Evolutionary conservation across 768 basidiomycete genomes (phyloP), one percentile per base, ranked within the genome.

Genomic region (Suillus subalutaceus): DNA sequence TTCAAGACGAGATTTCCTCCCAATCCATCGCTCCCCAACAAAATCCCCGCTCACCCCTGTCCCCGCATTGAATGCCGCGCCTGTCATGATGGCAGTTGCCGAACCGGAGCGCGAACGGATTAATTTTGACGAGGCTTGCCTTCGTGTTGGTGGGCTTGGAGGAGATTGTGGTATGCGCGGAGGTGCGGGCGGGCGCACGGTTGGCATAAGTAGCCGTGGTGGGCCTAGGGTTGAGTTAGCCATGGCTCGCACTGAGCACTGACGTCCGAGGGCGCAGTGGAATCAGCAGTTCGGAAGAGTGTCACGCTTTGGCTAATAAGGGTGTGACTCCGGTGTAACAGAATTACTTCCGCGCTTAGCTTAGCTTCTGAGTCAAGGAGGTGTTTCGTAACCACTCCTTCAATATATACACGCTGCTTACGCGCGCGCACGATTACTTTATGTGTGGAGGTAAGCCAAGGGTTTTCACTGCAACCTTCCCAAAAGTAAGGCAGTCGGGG

Each of bases 1-100:
- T 70, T 84, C 82, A 67, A 89, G 86, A 59, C 77, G 79, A 58
- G 80, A 79, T 23, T 81, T 80, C 12, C 78, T 72, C 1, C 81
- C 82, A 20, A 86, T 76, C 85, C 86, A 86, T 41, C 74, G 73
- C 52, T 78, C 75, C 20, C 75, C 75, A n/a, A 75, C 71, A 1
- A 53, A 52, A 32, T 76, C 66, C 35, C 67, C 68, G 37, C 26
- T 53, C 44, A 3, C 43, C 66, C 68, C 68, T 13, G 50, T 53
- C 12, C 35, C 63, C 2, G 65, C 60, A 32, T 65, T 58, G 48
- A 65, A 44, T 2, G 68, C 71, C 15, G 66, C 65, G 48, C 66
- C 70, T 40, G 69, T 70, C 55, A 68, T 56, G 26, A 69, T 72
- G 7, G 77, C 64, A 43, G 72, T 64, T 32, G 69, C 70, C 43